Evolutionary conservation across 2,329 filamentous ascomycete genomes (phyloP), one percentile per base, ranked within the genome.

Genomic region (Leptographium flavum): DNA sequence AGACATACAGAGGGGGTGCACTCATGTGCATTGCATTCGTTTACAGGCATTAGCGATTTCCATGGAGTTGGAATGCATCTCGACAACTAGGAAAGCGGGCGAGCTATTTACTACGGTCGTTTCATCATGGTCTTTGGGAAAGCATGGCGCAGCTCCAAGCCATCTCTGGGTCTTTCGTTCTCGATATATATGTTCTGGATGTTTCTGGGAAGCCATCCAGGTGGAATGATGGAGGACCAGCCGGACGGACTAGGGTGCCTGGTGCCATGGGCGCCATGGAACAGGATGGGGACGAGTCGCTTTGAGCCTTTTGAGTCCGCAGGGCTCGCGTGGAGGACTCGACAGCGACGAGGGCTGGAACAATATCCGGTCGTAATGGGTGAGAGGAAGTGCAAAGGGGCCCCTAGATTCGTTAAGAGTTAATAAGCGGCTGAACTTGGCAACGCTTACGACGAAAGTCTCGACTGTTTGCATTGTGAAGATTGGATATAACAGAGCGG

Each of bases 1-100:
- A 43, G 41, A 47, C 47, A 46, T 47, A 50, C 43, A 45, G 27
- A 44, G 31, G 39, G 33, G 35, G 41, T 43, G 42, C 45, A 30
- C 45, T 44, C 41, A 38, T 46, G 38, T 39, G 42, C 37, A 46
- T 50, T 50, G 47, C 49, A 50, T 50, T 50, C 49, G 49, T 43
- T 50, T 39, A 36, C 36, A 41, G 45, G 46, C 42, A 38, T 45
- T 43, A 43, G 43, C 44, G 44, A 38, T 37, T 36, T 25, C 30
- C 37, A 22, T 14, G 45, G 45, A 47, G 45, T 47, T 47, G 28
- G 35, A 42, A 43, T 39, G 40, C 45, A 47, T 47, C 45, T 39
- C 41, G 31, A 43, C 22, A 43, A 37, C 45, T 35, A 32, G 40
- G 39, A 25, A 42, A 46, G 44, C 44, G 36, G 37, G 37, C 40